These are phyloP conservation scores for Proliferodiscus dingleyae DNA, from an alignment of 2,329 filamentous ascomycete genomes.

Conservation along the genomic window DNA sequence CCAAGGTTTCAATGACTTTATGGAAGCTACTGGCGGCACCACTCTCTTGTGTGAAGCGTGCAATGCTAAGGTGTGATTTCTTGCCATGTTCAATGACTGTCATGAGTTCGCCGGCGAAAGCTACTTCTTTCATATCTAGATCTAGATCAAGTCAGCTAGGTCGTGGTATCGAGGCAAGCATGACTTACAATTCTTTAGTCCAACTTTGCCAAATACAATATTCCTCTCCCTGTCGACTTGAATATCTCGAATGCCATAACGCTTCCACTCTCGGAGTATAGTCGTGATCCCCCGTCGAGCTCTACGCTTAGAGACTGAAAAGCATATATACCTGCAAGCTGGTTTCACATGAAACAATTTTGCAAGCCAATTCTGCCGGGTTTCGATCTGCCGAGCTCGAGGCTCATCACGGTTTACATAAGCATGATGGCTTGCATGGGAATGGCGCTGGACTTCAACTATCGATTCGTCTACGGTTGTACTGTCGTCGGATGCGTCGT, in stretches of 20 bases:
- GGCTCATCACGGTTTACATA: constrained; percentile 34
- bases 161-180: not conserved
- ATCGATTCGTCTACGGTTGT: constrained; percentile 23
- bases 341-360: constrained; percentile 88
- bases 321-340: constrained; percentile 68
- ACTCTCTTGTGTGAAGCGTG: constrained; percentile 81
- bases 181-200: constrained; percentile 69
- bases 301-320: constrained; percentile 65
- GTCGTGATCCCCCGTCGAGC: constrained; percentile 73
- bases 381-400: constrained; percentile 48
- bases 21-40: constrained; percentile 91
- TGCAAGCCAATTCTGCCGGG: constrained; percentile 80
- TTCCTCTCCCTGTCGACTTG: constrained; percentile 74
- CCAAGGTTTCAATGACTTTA: constrained; percentile 72
- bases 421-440: constrained; percentile 31
- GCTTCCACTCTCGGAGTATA: constrained; percentile 57
- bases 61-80: constrained; percentile 70
- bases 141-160: constrained; percentile 43
- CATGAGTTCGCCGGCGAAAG: constrained; percentile 82
- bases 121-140: constrained; percentile 79
- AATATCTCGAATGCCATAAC: constrained; percentile 71
- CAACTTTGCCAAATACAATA: constrained; percentile 74
- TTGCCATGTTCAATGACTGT: constrained; percentile 82
- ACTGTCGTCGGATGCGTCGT: constrained; percentile 26
- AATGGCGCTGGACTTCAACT: constrained; percentile 16